Base-by-base conservation (phyloP, 164 flowering plant genomes). In the Echeveria elegans region DNA sequence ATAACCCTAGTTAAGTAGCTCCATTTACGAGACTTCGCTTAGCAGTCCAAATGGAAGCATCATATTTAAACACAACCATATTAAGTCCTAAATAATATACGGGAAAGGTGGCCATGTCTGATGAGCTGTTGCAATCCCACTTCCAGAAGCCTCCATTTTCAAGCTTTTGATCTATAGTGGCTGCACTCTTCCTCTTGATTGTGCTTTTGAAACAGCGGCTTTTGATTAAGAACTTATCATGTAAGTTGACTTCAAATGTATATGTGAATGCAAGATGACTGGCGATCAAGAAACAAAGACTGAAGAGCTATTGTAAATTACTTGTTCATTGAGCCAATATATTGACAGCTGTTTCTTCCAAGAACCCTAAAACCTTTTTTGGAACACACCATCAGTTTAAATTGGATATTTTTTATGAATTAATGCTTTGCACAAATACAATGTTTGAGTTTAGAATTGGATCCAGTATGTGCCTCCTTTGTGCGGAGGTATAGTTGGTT, bases 121-220 rank as follows among this genome's bases (percentile, higher is more conserved):
- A n/a, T n/a, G 56, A 50, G 56, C 28, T 50, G 56, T 50, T 50
- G 56, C 28, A 3, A 50, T 50, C 56, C 26, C 56, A 50, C 56
- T n/a, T 50, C 9, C 26, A 50, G 56, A 50, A 21, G 56, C 56
- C 56, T 50, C 28, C 56, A 50, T 50, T 21, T 50, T n/a, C 56
- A 50, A 50, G 56, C 56, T 50, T 50, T 50, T 50, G 56, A 50
- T 50, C 56, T n/a, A 50, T 50, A 50, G n/a, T 24, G n/a, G 56
- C 56, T 50, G 28, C 56, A 50, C 21, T n/a, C 28, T 50, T 11
- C 56, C 56, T 23, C 28, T 50, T 50, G 56, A 9, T n/a, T 1
- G 5, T 5, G n/a, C 11, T 12, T 50, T 50, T 21, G 56, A 50
- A 2, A 50, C 14, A 43, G 48, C 48, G 4, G 48, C 48, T 43